phyloP scores from a whole-genome alignment of 306 rosid species.

The Cucumis hystrix region DNA sequence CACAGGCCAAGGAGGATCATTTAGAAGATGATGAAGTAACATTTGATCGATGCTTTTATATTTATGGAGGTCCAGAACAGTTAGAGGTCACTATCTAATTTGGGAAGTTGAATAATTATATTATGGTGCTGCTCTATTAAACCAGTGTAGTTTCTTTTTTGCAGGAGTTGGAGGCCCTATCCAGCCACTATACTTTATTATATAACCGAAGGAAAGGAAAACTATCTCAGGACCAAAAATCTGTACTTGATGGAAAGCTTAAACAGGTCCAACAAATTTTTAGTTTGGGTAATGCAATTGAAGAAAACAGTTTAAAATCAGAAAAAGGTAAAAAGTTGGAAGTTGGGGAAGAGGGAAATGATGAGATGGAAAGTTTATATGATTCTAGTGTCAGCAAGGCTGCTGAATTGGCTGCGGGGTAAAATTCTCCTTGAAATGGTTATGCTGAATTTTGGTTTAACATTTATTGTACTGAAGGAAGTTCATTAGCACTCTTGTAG shows the following conservation, averaged over 20 bases:
- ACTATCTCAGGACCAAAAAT: slow-evolving; percentile 58
- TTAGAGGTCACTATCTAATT: slow-evolving; percentile 58
- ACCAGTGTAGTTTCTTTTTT: slow-evolving; percentile 9
- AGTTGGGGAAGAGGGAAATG: slow-evolving; percentile 51
- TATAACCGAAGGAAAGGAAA: slow-evolving; percentile 79
- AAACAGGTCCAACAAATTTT: slow-evolving; percentile 83
- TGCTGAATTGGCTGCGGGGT: slow-evolving; percentile 98
- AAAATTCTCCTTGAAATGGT: slow-evolving; percentile 9
- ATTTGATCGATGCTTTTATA: slow-evolving; percentile 94
- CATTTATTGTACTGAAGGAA: neutral
- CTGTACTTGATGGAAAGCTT: slow-evolving; percentile 70
- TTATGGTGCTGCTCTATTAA: neutral
- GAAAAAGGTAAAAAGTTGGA: slow-evolving; percentile 70
- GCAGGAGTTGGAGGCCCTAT: slow-evolving; percentile 89
- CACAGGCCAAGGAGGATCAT: slow-evolving; percentile 44
- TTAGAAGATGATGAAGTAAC: slow-evolving; percentile 68
- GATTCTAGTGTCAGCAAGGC: slow-evolving; percentile 87
- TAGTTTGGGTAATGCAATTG: slow-evolving; percentile 48
- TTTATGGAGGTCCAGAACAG: slow-evolving; percentile 98
- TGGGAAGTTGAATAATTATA: slow-evolving; percentile 1
- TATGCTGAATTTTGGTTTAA: neutral
- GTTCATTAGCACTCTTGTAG: neutral
- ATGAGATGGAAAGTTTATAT: slow-evolving; percentile 74
- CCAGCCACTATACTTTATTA: slow-evolving; percentile 77
- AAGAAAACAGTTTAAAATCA: slow-evolving; percentile 34